Base-by-base conservation (phyloP, 2,329 filamentous ascomycete genomes). In the Tolypocladium album region DNA sequence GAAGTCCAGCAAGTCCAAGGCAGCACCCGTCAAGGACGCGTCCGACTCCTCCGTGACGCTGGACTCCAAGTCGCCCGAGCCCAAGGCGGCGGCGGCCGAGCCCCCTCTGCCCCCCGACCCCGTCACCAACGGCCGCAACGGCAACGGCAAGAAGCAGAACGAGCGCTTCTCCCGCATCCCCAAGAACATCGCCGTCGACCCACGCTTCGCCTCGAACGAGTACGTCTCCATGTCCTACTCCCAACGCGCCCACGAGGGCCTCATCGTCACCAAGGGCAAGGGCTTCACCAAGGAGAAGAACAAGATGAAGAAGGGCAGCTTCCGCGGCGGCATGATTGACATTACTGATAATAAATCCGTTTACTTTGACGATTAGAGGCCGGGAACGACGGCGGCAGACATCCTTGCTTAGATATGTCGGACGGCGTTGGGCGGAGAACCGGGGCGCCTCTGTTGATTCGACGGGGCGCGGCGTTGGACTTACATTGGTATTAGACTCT, bases 251-350 rank as follows among this genome's bases (percentile, higher is more conserved):
- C 90, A 92, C 70, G 84, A 91, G 66, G 92, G 97, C 71, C 78
- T 99, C 64, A 90, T 92, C 56, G 84, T 96, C 45, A 97, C 93
- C 39, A 90, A 88, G 72, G 94, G 94, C 69, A 97, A 97, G 78
- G 92, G 91, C 4, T 99, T 99, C 77, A 97, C 93, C 62, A 99
- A 99, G 81, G 94, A 97, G 80, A 99, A 99, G 86, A 99, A 99
- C 78, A 99, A 99, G 82, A 94, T 92, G 83, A 92, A 92, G 82
- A 82, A 86, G 67, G 94, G 94, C 57, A 90, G 88, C 65, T 99
- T 96, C 81, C 86, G 89, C 56, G 94, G 94, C 53, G 94, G 94
- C 8, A 76, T 82, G 58, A 96, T 99, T 68, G 92, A 99, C 71
- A 89, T 93, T 58, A 76, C 82, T 17, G 86, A 87, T 24, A 88